These are phyloP conservation scores for Nemania sp. DNA, from an alignment of 2,329 filamentous ascomycete genomes.

Conservation along the genomic window DNA sequence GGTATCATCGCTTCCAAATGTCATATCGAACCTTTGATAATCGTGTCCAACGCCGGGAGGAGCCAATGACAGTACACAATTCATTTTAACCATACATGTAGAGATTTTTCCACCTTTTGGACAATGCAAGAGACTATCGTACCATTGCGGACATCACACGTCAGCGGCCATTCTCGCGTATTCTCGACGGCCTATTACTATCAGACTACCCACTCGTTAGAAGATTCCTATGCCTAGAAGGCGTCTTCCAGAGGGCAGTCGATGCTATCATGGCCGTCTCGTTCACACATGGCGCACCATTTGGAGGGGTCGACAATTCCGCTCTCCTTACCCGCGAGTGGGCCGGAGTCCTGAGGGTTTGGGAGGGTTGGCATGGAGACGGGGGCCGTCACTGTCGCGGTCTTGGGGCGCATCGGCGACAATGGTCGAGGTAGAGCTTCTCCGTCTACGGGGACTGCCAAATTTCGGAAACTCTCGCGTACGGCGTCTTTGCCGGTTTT, in stretches of 20 bases:
- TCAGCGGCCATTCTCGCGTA: background rate
- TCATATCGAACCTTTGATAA: conserved; percentile 29
- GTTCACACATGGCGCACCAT: conserved; percentile 96
- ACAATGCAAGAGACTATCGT: background rate
- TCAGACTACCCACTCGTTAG: background rate
- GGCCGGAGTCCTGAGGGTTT: conserved; percentile 66
- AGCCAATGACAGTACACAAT: conserved; percentile 17
- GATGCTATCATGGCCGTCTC: conserved; percentile 94
- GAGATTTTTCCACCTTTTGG: background rate
- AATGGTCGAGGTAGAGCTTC: conserved; percentile 59
- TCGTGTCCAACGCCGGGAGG: conserved; percentile 27
- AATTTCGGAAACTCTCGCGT: conserved; percentile 45
- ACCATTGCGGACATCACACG: background rate
- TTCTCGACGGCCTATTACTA: background rate
- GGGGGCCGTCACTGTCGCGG: conserved; percentile 44
- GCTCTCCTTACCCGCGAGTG: conserved; percentile 77
- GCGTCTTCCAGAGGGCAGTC: conserved; percentile 91
- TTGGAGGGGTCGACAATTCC: conserved; percentile 80
- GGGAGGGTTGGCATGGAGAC: conserved; percentile 53
- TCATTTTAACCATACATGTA: conserved; percentile 9
- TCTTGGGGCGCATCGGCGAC: conserved; percentile 54
- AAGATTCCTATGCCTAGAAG: conserved; percentile 49
- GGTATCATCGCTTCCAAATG: conserved; percentile 39
- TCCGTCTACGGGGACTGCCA: conserved; percentile 46
- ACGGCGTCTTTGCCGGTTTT: conserved; percentile 43